phyloP scores from a whole-genome alignment of 2,329 filamentous ascomycete genomes.

The Aspergillus sergii region DNA sequence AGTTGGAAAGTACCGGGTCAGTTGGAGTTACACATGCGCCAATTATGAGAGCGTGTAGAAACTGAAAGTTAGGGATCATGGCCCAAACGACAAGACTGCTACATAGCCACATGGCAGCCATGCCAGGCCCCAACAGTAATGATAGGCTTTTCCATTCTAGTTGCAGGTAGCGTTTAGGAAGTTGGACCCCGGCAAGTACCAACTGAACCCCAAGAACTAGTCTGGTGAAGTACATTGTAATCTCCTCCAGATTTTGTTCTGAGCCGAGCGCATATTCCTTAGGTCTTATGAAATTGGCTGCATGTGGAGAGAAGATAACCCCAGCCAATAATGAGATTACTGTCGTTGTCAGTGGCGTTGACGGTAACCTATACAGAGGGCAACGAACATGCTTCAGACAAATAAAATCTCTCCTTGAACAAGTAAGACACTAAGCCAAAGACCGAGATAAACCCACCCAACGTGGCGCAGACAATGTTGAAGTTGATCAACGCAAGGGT shows the following conservation, averaged over 20 bases:
- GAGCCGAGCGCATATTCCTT: slow-evolving; percentile 69
- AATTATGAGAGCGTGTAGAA: slow-evolving; percentile 77
- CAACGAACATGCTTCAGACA: slow-evolving; percentile 81
- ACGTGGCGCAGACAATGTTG: slow-evolving; percentile 77
- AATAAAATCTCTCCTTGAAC: slow-evolving; percentile 84
- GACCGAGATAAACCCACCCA: slow-evolving; percentile 86
- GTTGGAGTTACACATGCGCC: slow-evolving; percentile 91
- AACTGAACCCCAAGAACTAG: slow-evolving; percentile 89
- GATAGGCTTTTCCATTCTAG: slow-evolving; percentile 76
- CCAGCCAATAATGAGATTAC: slow-evolving; percentile 84
- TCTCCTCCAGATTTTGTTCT: slow-evolving; percentile 63
- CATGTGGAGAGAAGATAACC: slow-evolving; percentile 75
- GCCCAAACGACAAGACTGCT: slow-evolving; percentile 80
- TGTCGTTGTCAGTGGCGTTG: slow-evolving; percentile 37
- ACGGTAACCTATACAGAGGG: background rate
- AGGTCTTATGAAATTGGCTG: slow-evolving; percentile 73
- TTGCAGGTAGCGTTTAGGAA: slow-evolving; percentile 79
- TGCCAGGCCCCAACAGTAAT: slow-evolving; percentile 78
- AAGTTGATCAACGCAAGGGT: slow-evolving; percentile 71
- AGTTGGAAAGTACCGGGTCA: slow-evolving; percentile 83
- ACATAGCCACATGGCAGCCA: slow-evolving; percentile 82
- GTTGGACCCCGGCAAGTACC: slow-evolving; percentile 82
- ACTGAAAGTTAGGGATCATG: slow-evolving; percentile 69
- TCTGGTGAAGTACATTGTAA: slow-evolving; percentile 82
- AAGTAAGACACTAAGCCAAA: slow-evolving; percentile 90